Percentiles rank a stretch among this genome's conserved stretches.
phyloP scores from a whole-genome alignment of 176 grass and related monocot species.

The Tillandsia fasciculata region DNA sequence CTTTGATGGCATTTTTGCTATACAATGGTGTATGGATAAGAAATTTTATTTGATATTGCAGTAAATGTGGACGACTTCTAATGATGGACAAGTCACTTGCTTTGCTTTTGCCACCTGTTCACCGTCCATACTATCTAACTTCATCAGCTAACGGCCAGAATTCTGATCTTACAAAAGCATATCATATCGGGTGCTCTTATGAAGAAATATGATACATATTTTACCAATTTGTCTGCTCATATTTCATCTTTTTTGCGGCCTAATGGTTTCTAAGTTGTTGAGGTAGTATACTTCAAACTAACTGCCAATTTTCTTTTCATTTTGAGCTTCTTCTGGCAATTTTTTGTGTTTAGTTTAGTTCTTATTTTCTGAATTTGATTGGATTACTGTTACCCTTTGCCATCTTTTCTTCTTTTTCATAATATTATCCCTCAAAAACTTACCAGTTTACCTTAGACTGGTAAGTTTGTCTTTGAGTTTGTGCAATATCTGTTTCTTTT shows the following conservation, averaged over 20 bases:
- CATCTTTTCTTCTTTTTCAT: no score
- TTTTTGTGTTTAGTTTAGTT: not conserved
- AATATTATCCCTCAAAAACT: no score
- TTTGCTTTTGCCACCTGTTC: slow-evolving; percentile 78
- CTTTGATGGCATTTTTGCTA: slow-evolving; percentile 1
- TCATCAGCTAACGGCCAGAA: slow-evolving; percentile 24
- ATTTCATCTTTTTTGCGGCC: not conserved
- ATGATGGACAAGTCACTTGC: slow-evolving; percentile 80
- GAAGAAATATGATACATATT: slow-evolving; percentile 41
- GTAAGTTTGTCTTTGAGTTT: no score
- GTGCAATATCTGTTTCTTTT: no score
- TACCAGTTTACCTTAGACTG: no score
- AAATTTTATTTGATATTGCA: slow-evolving; percentile 36
- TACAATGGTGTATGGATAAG: slow-evolving; percentile 5
- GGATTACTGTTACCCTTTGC: not conserved
- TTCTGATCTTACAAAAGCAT: slow-evolving; percentile 58
- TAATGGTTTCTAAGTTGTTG: not conserved
- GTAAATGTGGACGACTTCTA: slow-evolving; percentile 63
- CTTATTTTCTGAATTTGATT: not conserved
- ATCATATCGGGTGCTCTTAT: slow-evolving; percentile 84
- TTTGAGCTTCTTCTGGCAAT: not conserved
- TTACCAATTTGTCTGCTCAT: not conserved
- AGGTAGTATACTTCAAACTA: not conserved
- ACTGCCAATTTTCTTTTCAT: not conserved
- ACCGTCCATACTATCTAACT: slow-evolving; percentile 45